These are phyloP conservation scores for Ophiostoma tasmaniense DNA, from an alignment of 2,329 filamentous ascomycete genomes.

Conservation along the genomic window DNA sequence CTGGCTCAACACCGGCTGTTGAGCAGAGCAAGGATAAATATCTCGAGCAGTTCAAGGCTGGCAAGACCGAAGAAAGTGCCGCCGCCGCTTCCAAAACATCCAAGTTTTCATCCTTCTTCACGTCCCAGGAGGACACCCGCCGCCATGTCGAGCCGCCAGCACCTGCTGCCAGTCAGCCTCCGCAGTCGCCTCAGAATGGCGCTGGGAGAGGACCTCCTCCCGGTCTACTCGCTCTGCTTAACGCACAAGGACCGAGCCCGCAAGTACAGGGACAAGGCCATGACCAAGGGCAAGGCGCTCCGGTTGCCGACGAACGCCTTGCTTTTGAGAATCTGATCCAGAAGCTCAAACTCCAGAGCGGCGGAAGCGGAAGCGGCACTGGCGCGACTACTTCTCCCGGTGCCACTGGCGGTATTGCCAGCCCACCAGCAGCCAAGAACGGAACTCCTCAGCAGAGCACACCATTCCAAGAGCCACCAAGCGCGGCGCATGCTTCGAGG, in stretches of 20 bases:
- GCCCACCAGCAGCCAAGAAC: conserved; percentile 6
- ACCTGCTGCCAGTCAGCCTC: conserved; percentile 29
- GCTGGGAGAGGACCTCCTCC: conserved; percentile 22
- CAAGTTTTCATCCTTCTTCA: conserved; percentile 77
- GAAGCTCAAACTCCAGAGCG: conserved; percentile 61
- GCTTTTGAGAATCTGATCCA: conserved; percentile 67
- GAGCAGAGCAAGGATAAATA: conserved; percentile 70
- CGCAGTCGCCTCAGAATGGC: conserved; percentile 23
- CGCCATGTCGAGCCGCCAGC: conserved; percentile 42
- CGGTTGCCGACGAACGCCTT: not conserved
- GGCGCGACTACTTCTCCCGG: conserved; percentile 7
- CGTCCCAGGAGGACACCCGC: conserved; percentile 45
- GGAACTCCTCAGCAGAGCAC: conserved; percentile 11
- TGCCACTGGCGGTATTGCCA: not conserved
- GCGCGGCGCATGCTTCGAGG: not conserved
- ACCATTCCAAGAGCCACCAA: conserved; percentile 20
- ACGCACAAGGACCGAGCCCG: not conserved
- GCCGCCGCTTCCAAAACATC: conserved; percentile 52
- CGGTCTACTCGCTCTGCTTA: not conserved
- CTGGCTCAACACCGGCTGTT: conserved; percentile 46
- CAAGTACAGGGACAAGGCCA: not conserved
- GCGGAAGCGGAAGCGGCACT: conserved; percentile 17
- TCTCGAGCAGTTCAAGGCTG: conserved; percentile 43
- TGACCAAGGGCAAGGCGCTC: not conserved
- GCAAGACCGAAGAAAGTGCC: conserved; percentile 36